Evolutionary conservation across 345 rosid species (phyloP).

Genomic region (Ceriops decandra): DNA sequence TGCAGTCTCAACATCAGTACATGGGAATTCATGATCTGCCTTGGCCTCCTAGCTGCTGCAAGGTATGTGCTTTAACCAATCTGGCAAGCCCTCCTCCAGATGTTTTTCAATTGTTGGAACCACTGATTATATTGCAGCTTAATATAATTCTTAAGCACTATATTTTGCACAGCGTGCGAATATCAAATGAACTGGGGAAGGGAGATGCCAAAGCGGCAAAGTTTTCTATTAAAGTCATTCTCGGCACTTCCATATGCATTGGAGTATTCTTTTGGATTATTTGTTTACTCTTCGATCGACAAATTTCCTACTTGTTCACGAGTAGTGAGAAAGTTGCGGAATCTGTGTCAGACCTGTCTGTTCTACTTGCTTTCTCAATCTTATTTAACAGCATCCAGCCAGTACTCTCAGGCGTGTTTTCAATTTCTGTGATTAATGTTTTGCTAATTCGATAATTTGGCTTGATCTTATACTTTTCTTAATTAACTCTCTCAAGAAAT

Average conservation of each 20-base stretch:
- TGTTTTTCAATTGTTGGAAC: not conserved
- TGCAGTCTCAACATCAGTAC: slow-evolving; percentile 37
- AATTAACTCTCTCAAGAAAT: too few species aligned
- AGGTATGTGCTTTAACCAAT: slow-evolving; percentile 19
- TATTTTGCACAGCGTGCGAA: slow-evolving; percentile 35
- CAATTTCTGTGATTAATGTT: too few species aligned
- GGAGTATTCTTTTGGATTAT: slow-evolving; percentile 31
- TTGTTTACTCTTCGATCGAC: slow-evolving; percentile 31
- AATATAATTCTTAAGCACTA: not conserved
- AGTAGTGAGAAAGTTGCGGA: slow-evolving; percentile 26
- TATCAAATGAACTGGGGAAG: slow-evolving; percentile 48
- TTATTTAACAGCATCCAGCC: slow-evolving; percentile 41
- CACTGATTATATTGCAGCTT: not conserved
- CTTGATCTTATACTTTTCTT: too few species aligned
- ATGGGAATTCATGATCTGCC: slow-evolving; percentile 37
- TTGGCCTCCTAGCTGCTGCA: slow-evolving; percentile 34
- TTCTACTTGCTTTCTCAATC: slow-evolving; percentile 37
- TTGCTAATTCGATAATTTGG: too few species aligned
- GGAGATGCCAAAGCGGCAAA: slow-evolving; percentile 36
- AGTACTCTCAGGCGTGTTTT: slow-evolving; percentile 28
- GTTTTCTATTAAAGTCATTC: slow-evolving; percentile 34
- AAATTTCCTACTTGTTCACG: slow-evolving; percentile 34
- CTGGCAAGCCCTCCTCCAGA: not conserved
- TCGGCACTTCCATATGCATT: slow-evolving; percentile 17
- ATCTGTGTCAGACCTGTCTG: slow-evolving; percentile 30